Conservation (phyloP, 2,329 filamentous ascomycete species). For the Pyrenophora teres region DNA sequence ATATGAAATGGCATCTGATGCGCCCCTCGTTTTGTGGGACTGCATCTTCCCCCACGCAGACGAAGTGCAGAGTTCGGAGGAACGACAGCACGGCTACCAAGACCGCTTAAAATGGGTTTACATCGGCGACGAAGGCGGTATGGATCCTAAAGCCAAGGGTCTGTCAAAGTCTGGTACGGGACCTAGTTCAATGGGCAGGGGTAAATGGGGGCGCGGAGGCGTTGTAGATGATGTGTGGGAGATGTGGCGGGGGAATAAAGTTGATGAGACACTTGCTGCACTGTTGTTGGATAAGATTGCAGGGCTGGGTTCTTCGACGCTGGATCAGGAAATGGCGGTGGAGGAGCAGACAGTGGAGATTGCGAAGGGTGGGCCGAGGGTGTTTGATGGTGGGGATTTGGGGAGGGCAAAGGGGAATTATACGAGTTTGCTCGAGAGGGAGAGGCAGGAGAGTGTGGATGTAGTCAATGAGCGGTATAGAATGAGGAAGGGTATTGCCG, state of each 20-base stretch:
- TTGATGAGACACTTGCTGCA: constrained; percentile 84
- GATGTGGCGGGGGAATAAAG: constrained; percentile 80
- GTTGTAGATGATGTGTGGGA: constrained; percentile 69
- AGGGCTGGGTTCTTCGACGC: constrained; percentile 41
- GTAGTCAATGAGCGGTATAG: constrained; percentile 66
- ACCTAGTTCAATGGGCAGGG: constrained; percentile 23
- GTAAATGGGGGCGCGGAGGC: constrained; percentile 45
- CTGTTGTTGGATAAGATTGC: constrained; percentile 70
- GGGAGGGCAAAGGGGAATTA: constrained; percentile 62
- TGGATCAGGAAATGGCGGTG: constrained; percentile 20
- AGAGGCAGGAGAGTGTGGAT: constrained; percentile 62
- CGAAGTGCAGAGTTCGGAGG: constrained; percentile 45
- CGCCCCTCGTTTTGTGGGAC: constrained; percentile 92
- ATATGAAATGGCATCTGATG: constrained; percentile 90
- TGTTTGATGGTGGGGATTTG: constrained; percentile 64
- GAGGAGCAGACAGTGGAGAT: constrained; percentile 21
- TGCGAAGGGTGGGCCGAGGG: constrained; percentile 51
- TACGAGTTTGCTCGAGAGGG: constrained; percentile 60
- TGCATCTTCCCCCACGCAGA: constrained; percentile 74
- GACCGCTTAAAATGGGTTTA: constrained; percentile 80
- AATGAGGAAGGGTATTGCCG: constrained; percentile 53
- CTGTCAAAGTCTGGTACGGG: constrained; percentile 18
- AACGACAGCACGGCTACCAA: constrained; percentile 50
- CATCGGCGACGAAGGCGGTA: constrained; percentile 66
- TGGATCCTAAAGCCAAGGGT: constrained; percentile 51